Evolutionary conservation across 768 basidiomycete genomes (phyloP).

Genomic region (Suillus luteus): DNA sequence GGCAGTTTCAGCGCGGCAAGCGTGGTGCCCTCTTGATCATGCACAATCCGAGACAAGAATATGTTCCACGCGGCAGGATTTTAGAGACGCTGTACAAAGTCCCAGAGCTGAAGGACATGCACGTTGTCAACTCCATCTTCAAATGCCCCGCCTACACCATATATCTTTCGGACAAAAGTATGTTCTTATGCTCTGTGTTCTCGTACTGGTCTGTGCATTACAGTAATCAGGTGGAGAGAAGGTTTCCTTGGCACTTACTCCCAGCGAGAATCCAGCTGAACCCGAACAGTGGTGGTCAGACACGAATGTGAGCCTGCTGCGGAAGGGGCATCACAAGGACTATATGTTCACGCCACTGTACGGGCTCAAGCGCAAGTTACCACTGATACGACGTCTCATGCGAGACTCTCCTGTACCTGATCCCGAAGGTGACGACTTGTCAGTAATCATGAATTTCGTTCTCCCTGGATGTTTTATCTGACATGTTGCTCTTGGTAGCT

Average conservation of each 20-base stretch:
- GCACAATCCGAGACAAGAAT: constrained; percentile 23
- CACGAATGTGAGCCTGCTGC: constrained; percentile 10
- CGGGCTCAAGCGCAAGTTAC: constrained; percentile 14
- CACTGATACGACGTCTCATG: not conserved
- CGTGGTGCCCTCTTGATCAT: constrained; percentile 35
- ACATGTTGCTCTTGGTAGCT: constrained; percentile 9
- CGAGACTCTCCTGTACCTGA: constrained; percentile 11
- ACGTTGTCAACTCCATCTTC: constrained; percentile 27
- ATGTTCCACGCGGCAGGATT: constrained; percentile 17
- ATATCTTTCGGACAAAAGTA: constrained; percentile 25
- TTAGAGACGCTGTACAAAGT: constrained; percentile 22
- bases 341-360: constrained; percentile 17
- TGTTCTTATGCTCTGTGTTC: not conserved
- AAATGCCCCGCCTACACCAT: constrained; percentile 31
- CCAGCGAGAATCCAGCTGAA: not conserved
- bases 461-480: not conserved
- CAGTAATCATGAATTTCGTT: constrained; percentile 5
- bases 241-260: constrained; percentile 17
- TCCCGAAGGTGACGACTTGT: constrained; percentile 12
- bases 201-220: not conserved
- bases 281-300: not conserved
- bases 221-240: constrained; percentile 14
- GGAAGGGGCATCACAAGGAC: constrained; percentile 4
- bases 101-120: constrained; percentile 22
- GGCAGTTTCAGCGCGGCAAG: constrained; percentile 25